Base-by-base conservation (phyloP, 768 basidiomycete genomes). In the Pleurotus tuber-regium region DNA sequence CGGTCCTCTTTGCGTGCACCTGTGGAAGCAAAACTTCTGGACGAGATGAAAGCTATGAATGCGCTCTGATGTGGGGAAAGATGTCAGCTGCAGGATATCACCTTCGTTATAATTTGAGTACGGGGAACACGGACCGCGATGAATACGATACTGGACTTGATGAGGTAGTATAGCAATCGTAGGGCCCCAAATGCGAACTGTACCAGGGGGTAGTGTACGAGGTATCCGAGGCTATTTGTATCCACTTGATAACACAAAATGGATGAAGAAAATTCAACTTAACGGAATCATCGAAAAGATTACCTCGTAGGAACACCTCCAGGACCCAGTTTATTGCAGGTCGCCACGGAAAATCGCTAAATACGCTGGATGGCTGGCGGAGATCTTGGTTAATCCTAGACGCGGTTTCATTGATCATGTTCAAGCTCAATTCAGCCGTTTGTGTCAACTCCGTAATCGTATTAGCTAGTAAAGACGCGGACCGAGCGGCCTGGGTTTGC, bases 51-150 rank as follows among this genome's bases (percentile, higher is more conserved):
- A 29, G 43, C 43, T 11, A 46, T 26, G 5, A 46, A 9, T 14
- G 28, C 4, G 43, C 43, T 42, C 40, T 42, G 23, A 42, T 18
- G 16, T 4, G 8, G 12, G n/a, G 2, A 18, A 7, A n/a, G 43
- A 14, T 16, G 43, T 44, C 28, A 44, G 43, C 9, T 25, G 3
- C 14, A 14, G 6, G 1, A 26, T n/a, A n/a, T n/a, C n/a, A n/a
- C n/a, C n/a, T n/a, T n/a, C n/a, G n/a, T n/a, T n/a, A n/a, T n/a
- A n/a, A n/a, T n/a, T n/a, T n/a, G n/a, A n/a, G n/a, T n/a, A n/a
- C n/a, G n/a, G n/a, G n/a, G 23, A 10, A 28, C 14, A 47, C 46
- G 19, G n/a, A 47, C 46, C 31, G 46, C 46, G 16, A 35, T 35
- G 18, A 47, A 47, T n/a, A 47, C 14, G 4, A 35, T 35, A 14